Conservation (phyloP, 2,329 filamentous ascomycete species). For the Aspergillus novofumigatus region DNA sequence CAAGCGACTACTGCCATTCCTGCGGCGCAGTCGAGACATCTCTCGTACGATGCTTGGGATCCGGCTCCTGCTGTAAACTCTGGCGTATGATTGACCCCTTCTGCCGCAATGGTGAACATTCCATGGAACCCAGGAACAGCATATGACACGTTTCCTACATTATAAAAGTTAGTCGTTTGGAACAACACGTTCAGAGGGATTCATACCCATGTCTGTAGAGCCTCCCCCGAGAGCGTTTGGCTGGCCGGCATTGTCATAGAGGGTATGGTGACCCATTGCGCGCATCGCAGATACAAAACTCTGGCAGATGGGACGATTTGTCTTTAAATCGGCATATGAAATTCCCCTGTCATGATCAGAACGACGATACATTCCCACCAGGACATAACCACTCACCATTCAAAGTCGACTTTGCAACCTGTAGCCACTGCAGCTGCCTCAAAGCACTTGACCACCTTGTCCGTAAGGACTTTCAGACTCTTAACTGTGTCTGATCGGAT, state of each 20-base stretch:
- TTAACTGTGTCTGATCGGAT: constrained; percentile 39
- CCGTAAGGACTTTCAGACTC: constrained; percentile 31
- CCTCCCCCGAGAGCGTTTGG: constrained; percentile 17
- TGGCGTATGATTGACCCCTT: constrained; percentile 50
- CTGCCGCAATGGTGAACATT: constrained; percentile 43
- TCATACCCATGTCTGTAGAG: constrained; percentile 27
- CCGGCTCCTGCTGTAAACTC: constrained; percentile 51
- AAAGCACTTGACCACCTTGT: constrained; percentile 28
- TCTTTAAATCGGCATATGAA: constrained; percentile 28
- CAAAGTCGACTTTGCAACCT: constrained; percentile 27
- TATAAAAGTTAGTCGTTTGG: too few relatives aligned
- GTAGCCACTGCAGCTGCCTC: constrained; percentile 30
- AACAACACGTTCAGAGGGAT: too few relatives aligned
- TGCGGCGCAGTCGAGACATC: constrained; percentile 31
- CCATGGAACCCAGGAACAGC: constrained; percentile 31
- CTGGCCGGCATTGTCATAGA: constrained; percentile 18
- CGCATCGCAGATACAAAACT: constrained; percentile 27
- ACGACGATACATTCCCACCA: not conserved
- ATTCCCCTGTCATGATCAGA: constrained; percentile 18
- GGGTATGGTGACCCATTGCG: constrained; percentile 23
- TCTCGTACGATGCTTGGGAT: constrained; percentile 45
- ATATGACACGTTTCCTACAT: constrained; percentile 46
- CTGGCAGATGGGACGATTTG: constrained; percentile 27
- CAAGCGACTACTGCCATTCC: constrained; percentile 31
- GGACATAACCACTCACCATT: constrained; percentile 16